Evolutionary conservation across 495 filamentous ascomycete species (phyloP), one percentile per base, ranked within the genome.

Genomic region (Talaromyces stipitatus): DNA sequence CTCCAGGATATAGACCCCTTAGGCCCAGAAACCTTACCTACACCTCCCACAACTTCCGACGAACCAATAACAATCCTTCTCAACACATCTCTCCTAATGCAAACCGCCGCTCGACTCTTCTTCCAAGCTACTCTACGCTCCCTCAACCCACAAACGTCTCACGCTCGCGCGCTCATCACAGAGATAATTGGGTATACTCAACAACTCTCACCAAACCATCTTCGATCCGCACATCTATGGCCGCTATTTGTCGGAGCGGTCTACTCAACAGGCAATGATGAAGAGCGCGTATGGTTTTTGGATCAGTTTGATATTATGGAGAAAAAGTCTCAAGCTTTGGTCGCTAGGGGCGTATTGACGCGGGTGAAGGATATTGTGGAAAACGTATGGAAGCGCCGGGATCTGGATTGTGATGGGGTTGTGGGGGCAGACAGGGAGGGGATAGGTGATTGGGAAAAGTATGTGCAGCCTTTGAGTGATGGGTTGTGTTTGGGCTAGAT

Each of bases 401-500:
- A 55, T 46, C 22, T 55, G 4, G 53, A 55, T 41, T 29, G 12
- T 41, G 32, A 43, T 54, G 32, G 27, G 32, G 51, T 20, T 8
- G 51, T 16, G 7, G 53, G 24, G 10, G 18, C 9, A 4, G 23
- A 8, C 2, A 23, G 24, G 0, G 33, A 24, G 23, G 36, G n/a
- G 12, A 46, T 43, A 18, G 51, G 51, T 12, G 54, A 55, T 55
- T 55, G 54, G 54, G 54, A 55, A 36, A 41, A 41, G 23, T 55
- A 55, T 46, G 54, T 55, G n/a, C 54, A 55, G 36, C 54, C 54
- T 30, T n/a, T 55, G 33, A 55, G 54, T 55, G 54, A 55, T 3
- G 54, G 54, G 23, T 22, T 55, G 38, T 55, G 18, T 29, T 55
- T 55, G 38, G 54, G 54, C 1, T 54, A 30, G 29, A 30, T 48